Conservation (phyloP, 2,329 filamentous ascomycete species). For the Pseudogymnoascus sp. region DNA sequence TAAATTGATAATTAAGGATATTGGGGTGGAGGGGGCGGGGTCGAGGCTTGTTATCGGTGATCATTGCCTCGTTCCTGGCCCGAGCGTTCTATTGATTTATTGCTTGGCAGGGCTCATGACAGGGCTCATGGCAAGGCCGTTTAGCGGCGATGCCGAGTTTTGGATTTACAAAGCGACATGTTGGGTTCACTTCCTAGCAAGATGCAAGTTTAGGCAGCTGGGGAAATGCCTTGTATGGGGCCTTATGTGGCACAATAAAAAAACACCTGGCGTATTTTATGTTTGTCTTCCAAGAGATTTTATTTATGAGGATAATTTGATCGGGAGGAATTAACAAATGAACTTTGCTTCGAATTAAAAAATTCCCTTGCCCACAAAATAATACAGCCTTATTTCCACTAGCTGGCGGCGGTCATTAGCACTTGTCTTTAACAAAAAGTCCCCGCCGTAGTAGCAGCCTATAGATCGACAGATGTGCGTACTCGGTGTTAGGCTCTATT, state of each 20-base stretch:
- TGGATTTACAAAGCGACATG: neutral
- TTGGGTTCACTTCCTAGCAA: neutral
- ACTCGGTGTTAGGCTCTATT: too few relatives aligned
- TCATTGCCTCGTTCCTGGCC: neutral
- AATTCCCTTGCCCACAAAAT: neutral
- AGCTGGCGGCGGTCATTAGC: too few relatives aligned
- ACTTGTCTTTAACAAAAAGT: too few relatives aligned
- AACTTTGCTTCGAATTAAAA: neutral
- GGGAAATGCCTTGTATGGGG: neutral
- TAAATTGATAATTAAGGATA: neutral
- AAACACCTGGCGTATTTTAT: neutral
- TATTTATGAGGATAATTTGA: too few relatives aligned
- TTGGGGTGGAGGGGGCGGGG: neutral
- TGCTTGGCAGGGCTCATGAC: neutral
- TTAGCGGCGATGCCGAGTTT: neutral
- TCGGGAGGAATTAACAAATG: neutral
- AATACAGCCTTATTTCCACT: neutral
- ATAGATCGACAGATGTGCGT: too few relatives aligned
- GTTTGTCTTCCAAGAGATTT: neutral
- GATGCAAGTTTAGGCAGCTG: neutral
- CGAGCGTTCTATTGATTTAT: neutral
- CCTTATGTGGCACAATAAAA: neutral
- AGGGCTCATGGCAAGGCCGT: neutral
- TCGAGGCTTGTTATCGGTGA: conserved; percentile 1
- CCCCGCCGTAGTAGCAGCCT: too few relatives aligned